Conservation (phyloP, 192 early-diverging fungal species). For the Coemansia sp. region DNA sequence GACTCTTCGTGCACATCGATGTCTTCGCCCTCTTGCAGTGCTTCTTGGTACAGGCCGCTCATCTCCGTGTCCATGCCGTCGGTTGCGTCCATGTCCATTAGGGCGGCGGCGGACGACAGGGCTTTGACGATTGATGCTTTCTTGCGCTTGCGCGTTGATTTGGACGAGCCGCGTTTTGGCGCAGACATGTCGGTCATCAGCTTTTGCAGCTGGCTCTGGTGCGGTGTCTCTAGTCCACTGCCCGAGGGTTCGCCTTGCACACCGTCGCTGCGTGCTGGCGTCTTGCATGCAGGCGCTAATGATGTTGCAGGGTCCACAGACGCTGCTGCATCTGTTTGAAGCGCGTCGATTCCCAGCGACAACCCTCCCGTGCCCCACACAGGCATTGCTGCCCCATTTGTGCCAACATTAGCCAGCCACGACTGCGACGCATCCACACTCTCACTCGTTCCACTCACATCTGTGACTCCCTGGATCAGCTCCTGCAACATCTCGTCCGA, state of each 20-base stretch:
- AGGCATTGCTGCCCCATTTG: background rate
- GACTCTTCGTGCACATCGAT: constrained; percentile 49
- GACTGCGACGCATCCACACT: background rate
- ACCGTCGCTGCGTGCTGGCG: background rate
- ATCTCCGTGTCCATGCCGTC: constrained; percentile 45
- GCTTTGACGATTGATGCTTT: constrained; percentile 20
- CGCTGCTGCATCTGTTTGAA: background rate
- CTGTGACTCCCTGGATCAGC: constrained; percentile 28
- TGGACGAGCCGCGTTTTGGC: constrained; percentile 16
- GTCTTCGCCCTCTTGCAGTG: constrained; percentile 51
- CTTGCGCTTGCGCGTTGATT: constrained; percentile 33
- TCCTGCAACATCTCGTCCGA: constrained; percentile 40
- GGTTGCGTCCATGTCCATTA: constrained; percentile 17
- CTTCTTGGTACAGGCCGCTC: constrained; percentile 50
- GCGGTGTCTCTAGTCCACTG: background rate
- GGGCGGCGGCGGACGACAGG: constrained; percentile 2
- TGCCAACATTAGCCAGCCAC: constrained; percentile 3
- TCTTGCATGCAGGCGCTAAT: background rate
- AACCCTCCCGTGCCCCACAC: background rate
- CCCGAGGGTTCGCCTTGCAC: background rate
- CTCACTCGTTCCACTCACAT: background rate
- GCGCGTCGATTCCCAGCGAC: background rate
- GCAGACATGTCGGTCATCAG: constrained; percentile 7
- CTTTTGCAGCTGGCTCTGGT: constrained; percentile 16
- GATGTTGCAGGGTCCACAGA: background rate